These are phyloP conservation scores for Talaromyces marneffei DNA, from an alignment of 2,329 filamentous ascomycete genomes.

Conservation along the genomic window DNA sequence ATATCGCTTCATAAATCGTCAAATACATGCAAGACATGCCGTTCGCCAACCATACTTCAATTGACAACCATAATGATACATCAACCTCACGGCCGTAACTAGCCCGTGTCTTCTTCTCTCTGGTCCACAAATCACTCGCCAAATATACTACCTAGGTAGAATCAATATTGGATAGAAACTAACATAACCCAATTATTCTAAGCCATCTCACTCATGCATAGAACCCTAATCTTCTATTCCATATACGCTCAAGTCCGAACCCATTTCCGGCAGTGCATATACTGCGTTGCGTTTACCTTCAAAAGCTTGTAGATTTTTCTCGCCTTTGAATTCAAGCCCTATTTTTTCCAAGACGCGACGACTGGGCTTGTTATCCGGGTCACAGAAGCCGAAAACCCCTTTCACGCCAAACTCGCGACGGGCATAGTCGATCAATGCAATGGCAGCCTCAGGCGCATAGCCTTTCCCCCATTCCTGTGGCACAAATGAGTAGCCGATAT, in stretches of 20 bases:
- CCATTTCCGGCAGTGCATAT: constrained; percentile 18
- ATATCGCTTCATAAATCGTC: background rate
- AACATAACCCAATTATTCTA: background rate
- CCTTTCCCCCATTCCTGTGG: constrained; percentile 23
- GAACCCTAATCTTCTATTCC: constrained; percentile 6
- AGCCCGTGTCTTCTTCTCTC: background rate
- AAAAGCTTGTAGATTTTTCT: constrained; percentile 17
- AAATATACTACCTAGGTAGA: background rate
- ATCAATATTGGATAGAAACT: background rate
- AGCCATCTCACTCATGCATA: background rate
- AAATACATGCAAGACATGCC: background rate
- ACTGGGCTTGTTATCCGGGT: constrained; percentile 17
- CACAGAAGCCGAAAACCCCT: constrained; percentile 22
- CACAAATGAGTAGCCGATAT: constrained; percentile 23
- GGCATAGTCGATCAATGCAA: constrained; percentile 20
- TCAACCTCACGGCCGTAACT: background rate
- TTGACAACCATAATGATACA: background rate
- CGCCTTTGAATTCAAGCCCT: constrained; percentile 21
- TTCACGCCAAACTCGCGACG: constrained; percentile 14
- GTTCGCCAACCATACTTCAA: background rate
- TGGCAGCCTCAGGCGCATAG: constrained; percentile 24
- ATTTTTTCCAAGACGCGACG: constrained; percentile 21
- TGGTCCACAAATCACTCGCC: background rate
- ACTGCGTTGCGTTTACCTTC: constrained; percentile 16
- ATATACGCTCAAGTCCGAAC: constrained; percentile 18